Conservation (phyloP, 345 rosid species). For the Lenwebbia sp. region DNA sequence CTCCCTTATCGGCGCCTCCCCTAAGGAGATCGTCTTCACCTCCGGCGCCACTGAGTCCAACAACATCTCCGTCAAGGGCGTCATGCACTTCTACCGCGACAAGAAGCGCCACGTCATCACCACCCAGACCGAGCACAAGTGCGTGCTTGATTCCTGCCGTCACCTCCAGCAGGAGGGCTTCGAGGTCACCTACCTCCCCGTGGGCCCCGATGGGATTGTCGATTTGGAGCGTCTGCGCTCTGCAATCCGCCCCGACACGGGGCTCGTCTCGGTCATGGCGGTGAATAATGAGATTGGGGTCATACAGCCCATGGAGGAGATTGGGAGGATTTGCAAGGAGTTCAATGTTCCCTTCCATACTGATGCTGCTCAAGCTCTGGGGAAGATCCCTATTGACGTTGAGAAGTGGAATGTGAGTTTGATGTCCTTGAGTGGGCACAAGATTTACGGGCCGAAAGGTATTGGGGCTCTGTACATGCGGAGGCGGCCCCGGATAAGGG, state of each 20-base stretch:
- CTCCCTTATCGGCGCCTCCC: slow-evolving; percentile 67
- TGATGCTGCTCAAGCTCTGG: slow-evolving; percentile 92
- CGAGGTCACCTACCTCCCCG: slow-evolving; percentile 84
- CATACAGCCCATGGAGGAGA: slow-evolving; percentile 88
- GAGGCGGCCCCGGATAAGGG: slow-evolving; percentile 70
- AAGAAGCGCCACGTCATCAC: slow-evolving; percentile 87
- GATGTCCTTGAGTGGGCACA: slow-evolving; percentile 94
- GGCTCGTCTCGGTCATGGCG: slow-evolving; percentile 86
- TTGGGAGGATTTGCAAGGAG: slow-evolving; percentile 76
- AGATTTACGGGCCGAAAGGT: slow-evolving; percentile 89
- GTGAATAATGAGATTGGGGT: slow-evolving; percentile 97
- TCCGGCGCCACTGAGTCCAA: slow-evolving; percentile 97
- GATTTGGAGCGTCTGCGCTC: slow-evolving; percentile 53
- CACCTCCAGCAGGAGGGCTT: slow-evolving; percentile 95
- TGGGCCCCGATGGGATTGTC: slow-evolving; percentile 55
- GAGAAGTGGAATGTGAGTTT: slow-evolving; percentile 84
- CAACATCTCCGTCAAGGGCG: slow-evolving; percentile 81
- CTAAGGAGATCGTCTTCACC: slow-evolving; percentile 80
- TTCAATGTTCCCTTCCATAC: slow-evolving; percentile 74
- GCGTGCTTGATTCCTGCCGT: slow-evolving; percentile 89
- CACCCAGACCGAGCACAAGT: slow-evolving; percentile 95
- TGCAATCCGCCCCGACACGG: slow-evolving; percentile 73
- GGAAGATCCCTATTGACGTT: slow-evolving; percentile 86
- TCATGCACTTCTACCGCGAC: slow-evolving; percentile 84
- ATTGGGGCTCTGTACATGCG: slow-evolving; percentile 87